These are phyloP conservation scores for Talaromyces sp. DNA, from an alignment of 2,329 filamentous ascomycete species.

Conservation along the genomic window DNA sequence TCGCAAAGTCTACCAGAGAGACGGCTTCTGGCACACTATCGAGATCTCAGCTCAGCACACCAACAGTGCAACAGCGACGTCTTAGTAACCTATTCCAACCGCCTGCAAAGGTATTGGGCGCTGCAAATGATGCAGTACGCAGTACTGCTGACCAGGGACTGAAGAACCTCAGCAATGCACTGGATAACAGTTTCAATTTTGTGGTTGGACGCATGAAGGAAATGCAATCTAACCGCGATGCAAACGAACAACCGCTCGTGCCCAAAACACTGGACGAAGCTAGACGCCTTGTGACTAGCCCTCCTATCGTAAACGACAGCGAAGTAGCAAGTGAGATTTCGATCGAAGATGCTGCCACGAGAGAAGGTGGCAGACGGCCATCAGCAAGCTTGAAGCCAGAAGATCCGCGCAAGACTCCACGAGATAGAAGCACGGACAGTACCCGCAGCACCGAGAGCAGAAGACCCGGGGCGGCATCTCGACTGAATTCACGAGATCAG, in stretches of 20 bases:
- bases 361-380: conserved; percentile 27
- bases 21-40: conserved; percentile 28
- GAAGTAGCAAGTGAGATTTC: conserved; percentile 46
- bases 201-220: conserved; percentile 83
- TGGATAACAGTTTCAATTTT: conserved; percentile 92
- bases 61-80: conserved; percentile 60
- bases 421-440: conserved; percentile 76
- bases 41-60: conserved; percentile 20
- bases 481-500: conserved; percentile 13
- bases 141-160: conserved; percentile 86
- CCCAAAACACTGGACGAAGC: conserved; percentile 93
- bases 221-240: conserved; percentile 45
- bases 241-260: conserved; percentile 44
- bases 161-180: conserved; percentile 82
- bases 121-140: conserved; percentile 76
- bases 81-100: conserved; percentile 83
- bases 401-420: conserved; percentile 56
- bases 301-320: conserved; percentile 45
- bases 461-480: conserved; percentile 6
- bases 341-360: conserved; percentile 40
- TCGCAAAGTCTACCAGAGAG: conserved; percentile 23
- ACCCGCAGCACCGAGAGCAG: conserved; percentile 30
- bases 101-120: conserved; percentile 72
- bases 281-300: conserved; percentile 68
- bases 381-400: conserved; percentile 44